These are phyloP conservation scores for Choanephora cucurbitarum DNA, from an alignment of 371 early-diverging fungal genomes.

Conservation along the genomic window DNA sequence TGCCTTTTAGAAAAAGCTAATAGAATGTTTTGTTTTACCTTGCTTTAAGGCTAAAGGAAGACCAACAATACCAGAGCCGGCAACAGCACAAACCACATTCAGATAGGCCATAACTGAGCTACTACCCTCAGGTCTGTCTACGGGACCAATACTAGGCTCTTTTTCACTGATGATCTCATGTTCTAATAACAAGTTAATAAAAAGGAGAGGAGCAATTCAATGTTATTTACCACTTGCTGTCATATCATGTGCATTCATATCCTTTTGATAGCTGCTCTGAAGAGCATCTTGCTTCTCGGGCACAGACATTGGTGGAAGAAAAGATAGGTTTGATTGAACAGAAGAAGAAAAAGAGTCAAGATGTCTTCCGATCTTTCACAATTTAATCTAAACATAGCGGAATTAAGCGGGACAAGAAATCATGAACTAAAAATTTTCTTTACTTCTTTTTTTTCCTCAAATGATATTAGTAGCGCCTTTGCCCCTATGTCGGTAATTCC, in stretches of 20 bases:
- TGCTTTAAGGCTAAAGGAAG: constrained; percentile 77
- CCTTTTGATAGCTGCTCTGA: not conserved
- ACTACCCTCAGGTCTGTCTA: constrained; percentile 6
- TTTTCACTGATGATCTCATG: not conserved
- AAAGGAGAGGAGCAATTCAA: not conserved
- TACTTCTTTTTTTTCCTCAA: too few species aligned
- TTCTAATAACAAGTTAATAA: not conserved
- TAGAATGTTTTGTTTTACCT: constrained; percentile 13
- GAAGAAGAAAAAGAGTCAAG: not conserved
- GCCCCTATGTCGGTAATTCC: too few species aligned
- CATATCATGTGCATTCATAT: not conserved
- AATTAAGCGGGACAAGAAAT: not conserved
- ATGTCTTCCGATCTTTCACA: not conserved
- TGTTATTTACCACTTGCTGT: not conserved
- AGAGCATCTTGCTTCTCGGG: not conserved
- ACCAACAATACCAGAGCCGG: constrained; percentile 83
- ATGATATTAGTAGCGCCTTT: too few species aligned
- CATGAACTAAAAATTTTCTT: too few species aligned
- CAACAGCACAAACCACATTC: constrained; percentile 77
- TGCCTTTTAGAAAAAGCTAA: too few species aligned
- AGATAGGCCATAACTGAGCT: constrained; percentile 48
- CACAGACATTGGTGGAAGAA: not conserved
- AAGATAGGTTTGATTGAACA: not conserved
- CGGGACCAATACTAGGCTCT: not conserved
- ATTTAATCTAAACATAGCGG: not conserved